These are phyloP conservation scores for Monilinia vaccinii-corymbosi DNA, from an alignment of 2,329 filamentous ascomycete genomes.

Conservation along the genomic window DNA sequence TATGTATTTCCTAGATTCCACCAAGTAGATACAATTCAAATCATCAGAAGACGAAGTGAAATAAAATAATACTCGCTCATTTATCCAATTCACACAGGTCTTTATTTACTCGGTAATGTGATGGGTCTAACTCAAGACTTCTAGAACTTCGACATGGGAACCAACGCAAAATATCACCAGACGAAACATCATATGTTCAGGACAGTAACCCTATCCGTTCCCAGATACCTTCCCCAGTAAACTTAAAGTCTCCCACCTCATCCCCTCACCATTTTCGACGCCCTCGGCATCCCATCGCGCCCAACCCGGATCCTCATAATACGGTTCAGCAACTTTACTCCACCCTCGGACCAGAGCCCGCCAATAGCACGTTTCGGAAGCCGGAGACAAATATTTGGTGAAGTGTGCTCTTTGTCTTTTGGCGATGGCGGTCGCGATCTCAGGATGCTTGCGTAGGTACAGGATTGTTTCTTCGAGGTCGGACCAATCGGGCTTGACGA, in stretches of 20 bases:
- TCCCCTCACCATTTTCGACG: slow-evolving; percentile 28
- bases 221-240: slow-evolving; percentile 14
- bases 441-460: slow-evolving; percentile 38
- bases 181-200: not conserved
- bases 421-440: slow-evolving; percentile 39
- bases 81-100: too few species aligned
- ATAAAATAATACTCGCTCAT: too few species aligned
- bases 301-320: slow-evolving; percentile 30
- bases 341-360: slow-evolving; percentile 40
- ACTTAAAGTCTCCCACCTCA: slow-evolving; percentile 26
- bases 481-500: slow-evolving; percentile 42
- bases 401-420: slow-evolving; percentile 37
- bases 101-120: too few species aligned
- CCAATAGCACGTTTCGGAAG: slow-evolving; percentile 47
- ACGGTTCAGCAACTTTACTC: slow-evolving; percentile 33
- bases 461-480: slow-evolving; percentile 38
- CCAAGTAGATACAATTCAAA: too few species aligned
- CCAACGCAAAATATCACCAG: too few species aligned
- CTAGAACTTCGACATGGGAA: too few species aligned
- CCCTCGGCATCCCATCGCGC: slow-evolving; percentile 23
- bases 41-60: too few species aligned
- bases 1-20: too few species aligned
- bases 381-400: slow-evolving; percentile 39
- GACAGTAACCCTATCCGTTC: not conserved
- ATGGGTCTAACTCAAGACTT: too few species aligned